Evolutionary conservation across 2,329 filamentous ascomycete genomes (phyloP).

Genomic region (Xylaria hypoxylon): DNA sequence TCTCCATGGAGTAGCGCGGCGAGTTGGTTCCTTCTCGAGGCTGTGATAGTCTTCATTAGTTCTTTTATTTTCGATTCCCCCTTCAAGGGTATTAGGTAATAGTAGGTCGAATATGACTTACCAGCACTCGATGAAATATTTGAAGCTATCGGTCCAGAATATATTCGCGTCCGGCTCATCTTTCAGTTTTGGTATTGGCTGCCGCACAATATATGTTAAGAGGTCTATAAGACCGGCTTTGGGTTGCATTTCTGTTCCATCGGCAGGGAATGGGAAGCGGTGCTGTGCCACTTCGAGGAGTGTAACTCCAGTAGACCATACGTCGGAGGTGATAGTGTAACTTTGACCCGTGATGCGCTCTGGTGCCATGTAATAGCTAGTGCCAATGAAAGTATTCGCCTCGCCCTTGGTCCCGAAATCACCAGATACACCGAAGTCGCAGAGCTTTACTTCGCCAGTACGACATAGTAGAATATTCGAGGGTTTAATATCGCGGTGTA

Average conservation of each 20-base stretch:
- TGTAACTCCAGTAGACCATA: conserved; percentile 97
- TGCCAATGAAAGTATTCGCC: conserved; percentile 98
- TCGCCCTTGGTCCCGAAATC: conserved; percentile 99
- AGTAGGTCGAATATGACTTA: conserved; percentile 63
- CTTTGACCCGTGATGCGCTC: conserved; percentile 97
- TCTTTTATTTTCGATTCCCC: neutral
- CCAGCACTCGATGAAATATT: conserved; percentile 99
- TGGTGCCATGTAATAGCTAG: conserved; percentile 99
- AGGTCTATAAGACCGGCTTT: conserved; percentile 93
- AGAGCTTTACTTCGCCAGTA: conserved; percentile 94
- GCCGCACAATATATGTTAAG: conserved; percentile 95
- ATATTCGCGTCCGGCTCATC: conserved; percentile 92
- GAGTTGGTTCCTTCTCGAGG: conserved; percentile 89
- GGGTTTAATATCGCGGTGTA: conserved; percentile 98
- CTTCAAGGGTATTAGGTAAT: conserved; percentile 11
- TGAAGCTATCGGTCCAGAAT: conserved; percentile 96
- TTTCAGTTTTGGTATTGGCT: conserved; percentile 94
- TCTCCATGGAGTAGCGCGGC: conserved; percentile 94
- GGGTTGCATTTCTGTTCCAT: conserved; percentile 95
- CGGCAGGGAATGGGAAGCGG: conserved; percentile 96
- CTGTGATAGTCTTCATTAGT: conserved; percentile 59
- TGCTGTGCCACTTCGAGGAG: conserved; percentile 99
- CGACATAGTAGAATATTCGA: conserved; percentile 96
- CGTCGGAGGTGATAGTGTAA: conserved; percentile 98
- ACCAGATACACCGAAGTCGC: conserved; percentile 97